These are phyloP conservation scores for Lenzites betulinus DNA, from an alignment of 768 basidiomycete species.

Conservation along the genomic window DNA sequence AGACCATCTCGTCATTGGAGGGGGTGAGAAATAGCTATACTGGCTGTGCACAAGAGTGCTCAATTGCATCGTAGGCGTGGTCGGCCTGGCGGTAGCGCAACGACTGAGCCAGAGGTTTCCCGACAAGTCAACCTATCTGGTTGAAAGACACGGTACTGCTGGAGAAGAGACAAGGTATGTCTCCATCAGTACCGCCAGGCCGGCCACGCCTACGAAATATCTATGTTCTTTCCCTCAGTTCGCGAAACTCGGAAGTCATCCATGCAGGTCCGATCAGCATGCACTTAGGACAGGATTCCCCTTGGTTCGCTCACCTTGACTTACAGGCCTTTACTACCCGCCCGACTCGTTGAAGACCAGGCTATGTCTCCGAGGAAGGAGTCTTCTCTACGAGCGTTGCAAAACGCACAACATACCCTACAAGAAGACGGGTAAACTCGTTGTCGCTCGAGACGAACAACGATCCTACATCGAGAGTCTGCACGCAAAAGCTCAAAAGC, in stretches of 20 bases:
- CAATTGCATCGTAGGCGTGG: constrained; percentile 53
- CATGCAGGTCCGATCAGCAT: constrained; percentile 66
- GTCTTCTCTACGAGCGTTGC: constrained; percentile 82
- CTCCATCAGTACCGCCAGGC: too few species aligned
- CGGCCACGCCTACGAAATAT: too few species aligned
- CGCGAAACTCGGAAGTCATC: constrained; percentile 93
- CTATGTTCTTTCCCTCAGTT: constrained; percentile 52
- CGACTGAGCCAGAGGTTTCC: constrained; percentile 66
- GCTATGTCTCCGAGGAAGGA: constrained; percentile 84
- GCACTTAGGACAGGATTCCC: not conserved
- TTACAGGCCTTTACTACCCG: constrained; percentile 81
- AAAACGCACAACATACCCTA: constrained; percentile 59
- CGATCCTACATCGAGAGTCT: constrained; percentile 69
- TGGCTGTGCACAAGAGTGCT: not conserved
- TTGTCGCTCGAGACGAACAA: constrained; percentile 77
- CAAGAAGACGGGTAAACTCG: constrained; percentile 83
- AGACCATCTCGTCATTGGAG: constrained; percentile 88
- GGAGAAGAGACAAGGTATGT: constrained; percentile 86
- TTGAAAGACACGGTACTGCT: constrained; percentile 72
- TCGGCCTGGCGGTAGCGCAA: constrained; percentile 86
- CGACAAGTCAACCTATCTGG: constrained; percentile 70
- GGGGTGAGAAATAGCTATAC: constrained; percentile 52
- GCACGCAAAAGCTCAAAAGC: constrained; percentile 56
- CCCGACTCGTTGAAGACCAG: constrained; percentile 79
- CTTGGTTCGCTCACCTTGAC: not conserved